Conservation (phyloP, 1,139 yeast species). For the Saccharomyces hybrid region DNA sequence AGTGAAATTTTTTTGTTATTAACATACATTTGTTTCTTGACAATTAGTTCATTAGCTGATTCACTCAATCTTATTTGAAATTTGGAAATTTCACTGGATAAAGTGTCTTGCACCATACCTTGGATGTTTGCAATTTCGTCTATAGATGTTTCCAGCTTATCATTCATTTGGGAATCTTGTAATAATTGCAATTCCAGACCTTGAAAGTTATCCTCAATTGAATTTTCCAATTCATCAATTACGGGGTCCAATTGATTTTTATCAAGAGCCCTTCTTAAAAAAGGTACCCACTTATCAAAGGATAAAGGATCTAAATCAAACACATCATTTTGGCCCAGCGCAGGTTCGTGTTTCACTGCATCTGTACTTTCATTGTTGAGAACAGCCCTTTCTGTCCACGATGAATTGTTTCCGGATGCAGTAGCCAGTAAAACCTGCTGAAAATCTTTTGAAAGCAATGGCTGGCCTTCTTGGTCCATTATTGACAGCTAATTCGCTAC, state of each 20-base stretch:
- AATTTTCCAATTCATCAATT: conserved; percentile 26
- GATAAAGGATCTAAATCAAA: conserved; percentile 24
- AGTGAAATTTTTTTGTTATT: conserved; percentile 50
- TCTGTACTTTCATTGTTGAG: conserved; percentile 1
- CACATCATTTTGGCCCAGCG: conserved; percentile 12
- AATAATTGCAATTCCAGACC: conserved; percentile 28
- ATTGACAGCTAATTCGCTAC: not conserved
- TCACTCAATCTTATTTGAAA: conserved; percentile 44
- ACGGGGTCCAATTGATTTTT: conserved; percentile 17
- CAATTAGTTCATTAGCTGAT: conserved; percentile 57
- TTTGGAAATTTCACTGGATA: conserved; percentile 19
- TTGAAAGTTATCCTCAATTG: conserved; percentile 30
- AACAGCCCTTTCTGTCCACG: conserved; percentile 5
- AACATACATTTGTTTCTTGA: conserved; percentile 48
- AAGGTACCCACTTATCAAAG: conserved; percentile 31
- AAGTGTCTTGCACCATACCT: conserved; percentile 19
- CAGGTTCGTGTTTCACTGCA: not conserved
- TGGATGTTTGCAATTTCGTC: conserved; percentile 27
- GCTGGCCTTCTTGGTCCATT: conserved; percentile 27
- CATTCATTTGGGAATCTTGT: conserved; percentile 30
- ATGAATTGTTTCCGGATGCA: conserved; percentile 9
- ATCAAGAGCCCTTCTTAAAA: conserved; percentile 25
- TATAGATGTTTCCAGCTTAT: conserved; percentile 27
- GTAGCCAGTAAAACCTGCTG: conserved; percentile 25
- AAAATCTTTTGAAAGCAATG: conserved; percentile 23